Conservation (phyloP, 768 basidiomycete species). For the Boletellus ananiceps region DNA sequence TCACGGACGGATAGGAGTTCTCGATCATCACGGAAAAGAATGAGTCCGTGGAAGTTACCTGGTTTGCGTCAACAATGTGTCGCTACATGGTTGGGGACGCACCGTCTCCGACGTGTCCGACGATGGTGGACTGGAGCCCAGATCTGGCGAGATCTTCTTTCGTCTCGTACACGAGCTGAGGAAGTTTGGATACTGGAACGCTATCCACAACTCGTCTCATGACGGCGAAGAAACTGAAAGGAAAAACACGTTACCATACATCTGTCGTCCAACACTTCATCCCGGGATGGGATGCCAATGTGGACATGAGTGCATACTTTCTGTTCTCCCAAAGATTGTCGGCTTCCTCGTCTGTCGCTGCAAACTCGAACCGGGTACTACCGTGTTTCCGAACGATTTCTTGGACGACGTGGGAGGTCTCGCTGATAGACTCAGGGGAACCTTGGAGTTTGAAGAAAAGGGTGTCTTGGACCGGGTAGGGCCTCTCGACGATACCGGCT, state of each 20-base stretch:
- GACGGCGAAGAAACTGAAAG: background rate
- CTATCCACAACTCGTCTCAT: constrained; percentile 27
- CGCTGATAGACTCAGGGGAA: constrained; percentile 51
- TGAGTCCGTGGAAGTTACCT: constrained; percentile 47
- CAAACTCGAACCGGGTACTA: constrained; percentile 66
- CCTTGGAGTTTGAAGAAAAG: constrained; percentile 94
- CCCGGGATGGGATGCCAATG: constrained; percentile 59
- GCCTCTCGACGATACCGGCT: constrained; percentile 53
- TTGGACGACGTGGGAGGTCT: constrained; percentile 55
- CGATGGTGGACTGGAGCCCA: constrained; percentile 62
- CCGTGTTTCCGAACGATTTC: constrained; percentile 63
- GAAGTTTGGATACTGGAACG: constrained; percentile 66
- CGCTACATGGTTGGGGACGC: constrained; percentile 29
- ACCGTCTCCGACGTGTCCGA: constrained; percentile 80
- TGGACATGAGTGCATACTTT: constrained; percentile 77
- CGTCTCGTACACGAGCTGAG: constrained; percentile 70
- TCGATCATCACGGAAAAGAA: constrained; percentile 55
- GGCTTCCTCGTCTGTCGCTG: constrained; percentile 69
- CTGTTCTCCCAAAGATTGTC: constrained; percentile 79
- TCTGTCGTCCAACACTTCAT: constrained; percentile 81
- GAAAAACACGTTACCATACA: constrained; percentile 58
- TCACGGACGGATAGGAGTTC: constrained; percentile 52
- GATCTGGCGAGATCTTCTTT: constrained; percentile 66
- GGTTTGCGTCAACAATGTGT: background rate
- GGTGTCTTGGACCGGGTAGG: constrained; percentile 69